Evolutionary conservation across 179 eudicot species (phyloP).

Genomic region (Silene noctiflora): DNA sequence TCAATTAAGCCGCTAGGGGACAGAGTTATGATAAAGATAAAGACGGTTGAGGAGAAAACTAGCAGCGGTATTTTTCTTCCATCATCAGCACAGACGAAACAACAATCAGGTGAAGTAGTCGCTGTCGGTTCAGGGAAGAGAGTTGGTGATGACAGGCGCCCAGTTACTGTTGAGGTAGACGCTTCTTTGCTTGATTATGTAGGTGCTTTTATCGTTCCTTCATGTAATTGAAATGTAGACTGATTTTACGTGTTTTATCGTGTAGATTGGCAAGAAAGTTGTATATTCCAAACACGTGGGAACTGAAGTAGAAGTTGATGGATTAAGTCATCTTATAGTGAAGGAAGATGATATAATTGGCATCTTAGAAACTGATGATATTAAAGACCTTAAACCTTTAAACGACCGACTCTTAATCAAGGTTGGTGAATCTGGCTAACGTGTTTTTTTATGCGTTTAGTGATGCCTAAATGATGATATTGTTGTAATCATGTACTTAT

Average conservation of each 20-base stretch:
- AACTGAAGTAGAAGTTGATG: constrained; percentile 81
- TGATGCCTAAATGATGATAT: too few relatives aligned
- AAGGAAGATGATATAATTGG: constrained; percentile 93
- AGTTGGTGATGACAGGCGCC: constrained; percentile 57
- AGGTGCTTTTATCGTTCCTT: not conserved
- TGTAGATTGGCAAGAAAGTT: constrained; percentile 65
- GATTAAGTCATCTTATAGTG: constrained; percentile 66
- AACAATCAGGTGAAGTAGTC: constrained; percentile 79
- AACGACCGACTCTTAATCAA: constrained; percentile 75
- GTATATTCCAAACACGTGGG: constrained; percentile 87
- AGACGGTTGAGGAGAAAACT: constrained; percentile 75
- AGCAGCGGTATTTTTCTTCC: constrained; percentile 81
- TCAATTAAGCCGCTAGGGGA: constrained; percentile 91
- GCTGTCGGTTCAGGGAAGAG: constrained; percentile 79
- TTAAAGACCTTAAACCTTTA: constrained; percentile 86
- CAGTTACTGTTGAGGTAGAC: constrained; percentile 57
- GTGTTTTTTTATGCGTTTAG: not conserved
- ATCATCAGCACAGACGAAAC: constrained; percentile 58
- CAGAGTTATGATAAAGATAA: constrained; percentile 66
- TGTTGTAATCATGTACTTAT: too few relatives aligned
- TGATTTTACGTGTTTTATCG: not conserved
- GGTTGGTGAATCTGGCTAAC: constrained; percentile 36
- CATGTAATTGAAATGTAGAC: not conserved
- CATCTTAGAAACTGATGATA: constrained; percentile 75
- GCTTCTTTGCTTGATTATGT: not conserved